phyloP scores from a whole-genome alignment of 257 asterid genomes.

The Mitragyna speciosa region DNA sequence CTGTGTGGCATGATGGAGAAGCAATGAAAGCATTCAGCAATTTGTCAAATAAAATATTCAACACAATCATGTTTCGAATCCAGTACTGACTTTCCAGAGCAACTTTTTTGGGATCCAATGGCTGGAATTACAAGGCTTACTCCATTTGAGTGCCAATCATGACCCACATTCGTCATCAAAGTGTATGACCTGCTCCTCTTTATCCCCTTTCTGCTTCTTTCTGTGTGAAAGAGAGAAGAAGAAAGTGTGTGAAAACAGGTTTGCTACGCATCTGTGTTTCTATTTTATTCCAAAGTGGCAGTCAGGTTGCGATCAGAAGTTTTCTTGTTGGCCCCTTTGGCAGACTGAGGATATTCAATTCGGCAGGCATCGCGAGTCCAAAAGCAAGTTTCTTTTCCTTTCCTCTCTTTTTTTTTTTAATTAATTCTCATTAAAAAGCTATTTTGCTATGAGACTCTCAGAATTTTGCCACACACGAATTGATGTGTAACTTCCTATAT shows the following conservation, averaged over 20 bases:
- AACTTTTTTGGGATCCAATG: conserved; percentile 12
- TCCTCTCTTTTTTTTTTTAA: too few species aligned
- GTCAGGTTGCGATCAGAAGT: not conserved
- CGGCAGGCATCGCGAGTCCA: not conserved
- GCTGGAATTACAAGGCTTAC: conserved; percentile 2
- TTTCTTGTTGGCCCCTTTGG: not conserved
- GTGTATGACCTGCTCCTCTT: not conserved
- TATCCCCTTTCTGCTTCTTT: not conserved
- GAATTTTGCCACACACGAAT: too few species aligned
- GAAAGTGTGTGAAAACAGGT: not conserved
- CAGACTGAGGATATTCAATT: not conserved
- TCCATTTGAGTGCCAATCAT: conserved; percentile 9
- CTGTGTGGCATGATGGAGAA: not conserved
- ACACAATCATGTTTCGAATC: not conserved
- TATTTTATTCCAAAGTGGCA: not conserved
- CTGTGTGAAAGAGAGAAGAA: not conserved
- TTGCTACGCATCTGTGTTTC: not conserved
- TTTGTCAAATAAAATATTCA: not conserved
- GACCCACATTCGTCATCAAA: not conserved
- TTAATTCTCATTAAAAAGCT: too few species aligned
- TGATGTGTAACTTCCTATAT: too few species aligned
- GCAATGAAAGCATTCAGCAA: conserved; percentile 10
- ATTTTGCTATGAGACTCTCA: too few species aligned
- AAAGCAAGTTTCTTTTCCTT: not conserved
- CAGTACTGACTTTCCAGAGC: not conserved